These are phyloP conservation scores for Botrytis paeoniae DNA, from an alignment of 2,329 filamentous ascomycete species.

Conservation along the genomic window DNA sequence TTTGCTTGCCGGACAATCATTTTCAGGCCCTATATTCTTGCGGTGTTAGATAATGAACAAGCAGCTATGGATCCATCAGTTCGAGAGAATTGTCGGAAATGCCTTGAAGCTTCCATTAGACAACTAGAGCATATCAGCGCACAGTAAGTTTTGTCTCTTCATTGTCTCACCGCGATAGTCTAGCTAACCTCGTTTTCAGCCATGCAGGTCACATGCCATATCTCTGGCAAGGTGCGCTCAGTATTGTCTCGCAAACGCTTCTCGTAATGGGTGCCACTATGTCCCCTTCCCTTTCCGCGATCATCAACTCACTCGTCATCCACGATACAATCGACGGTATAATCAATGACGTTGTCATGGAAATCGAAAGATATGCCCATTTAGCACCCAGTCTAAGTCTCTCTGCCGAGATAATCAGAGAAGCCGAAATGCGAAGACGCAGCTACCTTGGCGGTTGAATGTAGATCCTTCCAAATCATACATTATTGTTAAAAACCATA, in stretches of 20 bases:
- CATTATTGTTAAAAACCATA: neutral
- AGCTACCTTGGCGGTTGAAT: conserved; percentile 50
- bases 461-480: neutral
- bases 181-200: conserved; percentile 43
- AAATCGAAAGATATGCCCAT: conserved; percentile 71
- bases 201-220: conserved; percentile 83
- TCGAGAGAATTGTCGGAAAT: conserved; percentile 75
- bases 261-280: conserved; percentile 83
- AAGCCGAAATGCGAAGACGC: conserved; percentile 69
- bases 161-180: neutral
- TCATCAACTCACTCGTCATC: conserved; percentile 58
- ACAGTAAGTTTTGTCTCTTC: conserved; percentile 54
- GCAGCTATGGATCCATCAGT: conserved; percentile 69
- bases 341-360: conserved; percentile 72
- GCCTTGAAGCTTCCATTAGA: conserved; percentile 73
- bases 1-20: conserved; percentile 86
- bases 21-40: conserved; percentile 78
- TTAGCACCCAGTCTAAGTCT: conserved; percentile 73
- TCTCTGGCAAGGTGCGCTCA: conserved; percentile 80
- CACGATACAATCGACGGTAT: conserved; percentile 68
- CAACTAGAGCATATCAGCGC: conserved; percentile 76
- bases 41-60: conserved; percentile 74
- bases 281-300: conserved; percentile 65
- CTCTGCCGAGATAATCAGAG: conserved; percentile 76
- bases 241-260: conserved; percentile 77